Evolutionary conservation across 2,329 filamentous ascomycete species (phyloP).

Genomic region (Dactylellina haptotyla): DNA sequence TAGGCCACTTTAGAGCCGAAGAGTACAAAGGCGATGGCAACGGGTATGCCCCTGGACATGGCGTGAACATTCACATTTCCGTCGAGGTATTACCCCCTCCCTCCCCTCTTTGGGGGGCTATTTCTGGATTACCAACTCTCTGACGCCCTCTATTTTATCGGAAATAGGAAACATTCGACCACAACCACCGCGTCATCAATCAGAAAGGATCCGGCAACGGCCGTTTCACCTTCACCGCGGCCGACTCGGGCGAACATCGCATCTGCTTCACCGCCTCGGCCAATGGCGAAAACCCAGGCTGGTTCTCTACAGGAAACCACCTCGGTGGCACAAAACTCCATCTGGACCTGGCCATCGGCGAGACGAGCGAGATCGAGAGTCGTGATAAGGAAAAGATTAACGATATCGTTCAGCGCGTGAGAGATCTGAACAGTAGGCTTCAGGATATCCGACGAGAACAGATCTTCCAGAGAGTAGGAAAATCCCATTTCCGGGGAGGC

Average conservation of each 20-base stretch:
- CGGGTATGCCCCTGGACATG: constrained; percentile 76
- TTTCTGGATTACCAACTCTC: background rate
- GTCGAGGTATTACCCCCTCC: constrained; percentile 72
- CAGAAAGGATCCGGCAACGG: constrained; percentile 80
- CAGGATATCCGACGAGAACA: constrained; percentile 92
- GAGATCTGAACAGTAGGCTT: constrained; percentile 86
- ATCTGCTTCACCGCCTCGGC: constrained; percentile 86
- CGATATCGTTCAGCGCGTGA: constrained; percentile 86
- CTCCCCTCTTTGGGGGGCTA: background rate
- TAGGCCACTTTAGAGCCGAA: constrained; percentile 83
- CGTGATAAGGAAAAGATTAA: constrained; percentile 92
- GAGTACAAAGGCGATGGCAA: constrained; percentile 79
- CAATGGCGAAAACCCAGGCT: constrained; percentile 74
- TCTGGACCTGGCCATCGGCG: constrained; percentile 91
- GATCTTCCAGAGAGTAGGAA: constrained; percentile 90
- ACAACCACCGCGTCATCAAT: constrained; percentile 93
- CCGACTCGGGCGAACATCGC: constrained; percentile 88
- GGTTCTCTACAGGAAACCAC: constrained; percentile 71
- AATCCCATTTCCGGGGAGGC: constrained; percentile 39
- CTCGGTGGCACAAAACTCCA: constrained; percentile 82
- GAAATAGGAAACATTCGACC: constrained; percentile 86
- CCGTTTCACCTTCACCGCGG: constrained; percentile 94
- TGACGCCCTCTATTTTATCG: constrained; percentile 2
- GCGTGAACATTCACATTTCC: constrained; percentile 85
- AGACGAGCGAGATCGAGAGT: constrained; percentile 92